A percentile compares a stretch with the other conserved stretches of the same genome.
Evolutionary conservation across 208 protist genomes (phyloP).

Genomic region (Leishmania braziliensis): DNA sequence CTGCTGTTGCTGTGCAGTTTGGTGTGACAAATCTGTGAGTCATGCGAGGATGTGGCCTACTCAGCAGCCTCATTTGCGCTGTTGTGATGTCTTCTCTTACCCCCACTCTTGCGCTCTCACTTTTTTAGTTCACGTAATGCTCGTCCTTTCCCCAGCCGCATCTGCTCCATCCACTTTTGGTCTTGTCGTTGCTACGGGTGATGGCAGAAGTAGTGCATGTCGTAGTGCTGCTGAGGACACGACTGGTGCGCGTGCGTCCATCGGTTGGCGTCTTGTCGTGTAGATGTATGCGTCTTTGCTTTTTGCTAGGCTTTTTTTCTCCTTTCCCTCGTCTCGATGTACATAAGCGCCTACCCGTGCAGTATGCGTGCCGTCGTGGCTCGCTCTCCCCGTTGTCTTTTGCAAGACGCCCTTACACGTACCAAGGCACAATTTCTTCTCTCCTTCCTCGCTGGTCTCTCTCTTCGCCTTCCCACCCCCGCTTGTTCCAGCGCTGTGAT

Average conservation of each 20-base stretch:
- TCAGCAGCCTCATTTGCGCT: not conserved
- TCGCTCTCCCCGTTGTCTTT: not conserved
- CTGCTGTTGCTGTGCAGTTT: constrained; percentile 40
- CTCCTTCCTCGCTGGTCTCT: not conserved
- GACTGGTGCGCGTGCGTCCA: not conserved
- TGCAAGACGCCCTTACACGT: not conserved
- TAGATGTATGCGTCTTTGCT: constrained; percentile 2
- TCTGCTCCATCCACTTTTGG: not conserved
- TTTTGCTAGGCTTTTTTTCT: not conserved
- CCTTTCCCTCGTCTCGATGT: not conserved
- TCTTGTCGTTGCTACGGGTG: not conserved
- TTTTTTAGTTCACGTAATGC: not conserved
- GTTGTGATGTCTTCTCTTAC: not conserved
- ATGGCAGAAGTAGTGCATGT: not conserved
- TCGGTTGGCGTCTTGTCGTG: not conserved
- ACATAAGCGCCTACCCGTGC: constrained; percentile 1
- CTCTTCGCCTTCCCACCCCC: not conserved
- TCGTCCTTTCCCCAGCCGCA: not conserved
- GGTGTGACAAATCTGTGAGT: constrained; percentile 54
- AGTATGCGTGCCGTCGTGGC: no score
- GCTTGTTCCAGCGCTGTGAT: not conserved
- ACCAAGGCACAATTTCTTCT: not conserved
- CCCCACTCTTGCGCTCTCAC: not conserved
- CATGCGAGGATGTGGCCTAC: not conserved
- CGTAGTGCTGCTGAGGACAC: not conserved